Evolutionary conservation across 2,329 filamentous ascomycete species (phyloP), one percentile per base, ranked within the genome.

Genomic region (Tolypocladium nubicola): DNA sequence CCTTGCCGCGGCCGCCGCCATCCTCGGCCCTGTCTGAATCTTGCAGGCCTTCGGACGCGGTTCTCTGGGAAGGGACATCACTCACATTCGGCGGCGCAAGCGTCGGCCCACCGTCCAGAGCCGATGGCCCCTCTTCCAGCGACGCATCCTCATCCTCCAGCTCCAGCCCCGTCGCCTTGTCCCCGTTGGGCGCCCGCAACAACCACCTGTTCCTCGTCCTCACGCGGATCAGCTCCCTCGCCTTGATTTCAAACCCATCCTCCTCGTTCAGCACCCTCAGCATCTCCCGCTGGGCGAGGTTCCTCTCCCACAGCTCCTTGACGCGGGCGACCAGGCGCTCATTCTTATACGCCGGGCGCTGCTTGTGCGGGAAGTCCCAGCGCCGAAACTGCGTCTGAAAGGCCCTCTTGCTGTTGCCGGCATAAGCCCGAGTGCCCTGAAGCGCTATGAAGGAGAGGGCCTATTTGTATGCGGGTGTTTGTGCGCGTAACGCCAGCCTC

Each of bases 291-390:
- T 91, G 88, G 21, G 76, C 79, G 16, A 83, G 78, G 66, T 93
- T 94, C 63, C 76, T 77, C 68, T 89, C 85, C 89, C 89, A 94
- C 64, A 94, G 77, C 71, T 92, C 82, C 66, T 84, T 85, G 60
- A 93, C 80, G 37, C 89, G 83, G 21, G 79, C 80, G 45, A 89
- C 82, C 9, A 93, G 79, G 30, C 75, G 76, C 16, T 78, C 75
- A 67, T 90, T 87, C 66, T 87, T 88, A 67, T 90, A 83, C 1
- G 85, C 84, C 0, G 85, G 84, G 59, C 86, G 84, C 63, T 88
- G 84, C 68, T 90, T 90, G 58, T 80, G 82, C 16, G 89, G 88
- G 63, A 94, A 93, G 9, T 83, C 81, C 90, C 90, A 94, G 68
- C 83, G 79, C 66, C 85, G 87, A 71, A 91, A 89, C 63, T 90